Conservation (phyloP, 192 early-diverging fungal genomes). For the Coemansia pectinata region DNA sequence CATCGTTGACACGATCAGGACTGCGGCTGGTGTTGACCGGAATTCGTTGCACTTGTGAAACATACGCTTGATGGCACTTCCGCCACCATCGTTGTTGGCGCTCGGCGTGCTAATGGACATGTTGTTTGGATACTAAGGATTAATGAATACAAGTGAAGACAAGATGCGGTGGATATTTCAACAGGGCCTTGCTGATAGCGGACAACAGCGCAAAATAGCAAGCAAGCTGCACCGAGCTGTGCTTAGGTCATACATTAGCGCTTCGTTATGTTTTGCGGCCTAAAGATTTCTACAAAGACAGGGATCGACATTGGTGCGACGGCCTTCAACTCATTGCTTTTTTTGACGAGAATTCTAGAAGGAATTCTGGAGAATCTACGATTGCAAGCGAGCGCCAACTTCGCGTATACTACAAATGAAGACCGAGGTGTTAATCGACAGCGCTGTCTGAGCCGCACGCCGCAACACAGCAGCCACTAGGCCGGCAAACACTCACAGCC, state of each 20-base stretch:
- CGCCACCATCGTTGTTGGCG: conserved; percentile 10
- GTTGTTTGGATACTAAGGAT: neutral
- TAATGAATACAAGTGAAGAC: neutral
- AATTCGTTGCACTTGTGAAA: conserved; percentile 46
- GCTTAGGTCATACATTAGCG: neutral
- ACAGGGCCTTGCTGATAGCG: neutral
- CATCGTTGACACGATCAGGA: conserved; percentile 49
- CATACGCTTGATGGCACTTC: conserved; percentile 23
- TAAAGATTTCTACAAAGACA: neutral
- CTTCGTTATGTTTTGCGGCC: neutral
- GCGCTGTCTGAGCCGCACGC: neutral
- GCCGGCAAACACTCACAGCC: neutral
- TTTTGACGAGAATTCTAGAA: neutral
- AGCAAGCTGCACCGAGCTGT: neutral
- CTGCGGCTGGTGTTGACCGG: conserved; percentile 40
- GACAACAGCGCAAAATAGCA: neutral
- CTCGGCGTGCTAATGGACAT: neutral
- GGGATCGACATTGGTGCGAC: neutral
- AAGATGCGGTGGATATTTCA: neutral
- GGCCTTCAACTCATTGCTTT: neutral
- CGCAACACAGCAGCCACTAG: neutral
- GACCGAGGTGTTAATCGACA: neutral
- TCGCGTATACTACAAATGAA: neutral
- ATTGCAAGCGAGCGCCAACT: neutral
- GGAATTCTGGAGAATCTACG: neutral